These are phyloP conservation scores for Plasmodium gallinaceum DNA, from an alignment of 169 alveolate species.

Conservation along the genomic window DNA sequence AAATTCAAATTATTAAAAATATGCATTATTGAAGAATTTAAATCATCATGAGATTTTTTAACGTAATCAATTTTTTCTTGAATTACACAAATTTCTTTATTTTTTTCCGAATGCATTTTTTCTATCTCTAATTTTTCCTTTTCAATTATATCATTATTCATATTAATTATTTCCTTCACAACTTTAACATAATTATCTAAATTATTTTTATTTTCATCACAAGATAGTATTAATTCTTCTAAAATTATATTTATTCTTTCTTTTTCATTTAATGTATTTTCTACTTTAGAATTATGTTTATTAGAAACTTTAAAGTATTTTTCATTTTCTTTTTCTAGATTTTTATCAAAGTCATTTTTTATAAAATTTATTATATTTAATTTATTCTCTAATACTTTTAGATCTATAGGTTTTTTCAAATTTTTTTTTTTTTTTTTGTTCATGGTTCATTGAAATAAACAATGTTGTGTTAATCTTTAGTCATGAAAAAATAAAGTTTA, in stretches of 20 bases:
- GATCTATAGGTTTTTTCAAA: conserved; percentile 22
- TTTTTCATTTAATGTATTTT: conserved; percentile 30
- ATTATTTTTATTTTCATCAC: conserved; percentile 42
- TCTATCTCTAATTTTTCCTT: conserved; percentile 33
- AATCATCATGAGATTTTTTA: conserved; percentile 15
- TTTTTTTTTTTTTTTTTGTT: conserved; percentile 29
- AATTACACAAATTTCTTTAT: conserved; percentile 32
- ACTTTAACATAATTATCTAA: conserved; percentile 44
- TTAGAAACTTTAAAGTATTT: neutral
- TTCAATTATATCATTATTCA: conserved; percentile 44
- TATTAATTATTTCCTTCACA: conserved; percentile 47
- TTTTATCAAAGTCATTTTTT: conserved; percentile 68
- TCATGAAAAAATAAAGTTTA: no score
- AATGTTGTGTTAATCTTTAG: no score
- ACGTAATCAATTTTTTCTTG: conserved; percentile 48
- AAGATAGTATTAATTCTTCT: conserved; percentile 33
- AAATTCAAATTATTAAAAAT: conserved; percentile 36
- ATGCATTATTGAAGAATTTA: conserved; percentile 24
- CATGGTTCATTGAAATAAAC: neutral
- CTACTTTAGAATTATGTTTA: conserved; percentile 20
- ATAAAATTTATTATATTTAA: conserved; percentile 47
- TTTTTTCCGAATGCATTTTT: conserved; percentile 23
- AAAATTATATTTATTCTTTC: conserved; percentile 59
- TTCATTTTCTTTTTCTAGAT: conserved; percentile 48
- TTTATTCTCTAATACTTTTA: conserved; percentile 41